Base-by-base conservation (phyloP, 768 basidiomycete genomes). In the Lentinula edodes region DNA sequence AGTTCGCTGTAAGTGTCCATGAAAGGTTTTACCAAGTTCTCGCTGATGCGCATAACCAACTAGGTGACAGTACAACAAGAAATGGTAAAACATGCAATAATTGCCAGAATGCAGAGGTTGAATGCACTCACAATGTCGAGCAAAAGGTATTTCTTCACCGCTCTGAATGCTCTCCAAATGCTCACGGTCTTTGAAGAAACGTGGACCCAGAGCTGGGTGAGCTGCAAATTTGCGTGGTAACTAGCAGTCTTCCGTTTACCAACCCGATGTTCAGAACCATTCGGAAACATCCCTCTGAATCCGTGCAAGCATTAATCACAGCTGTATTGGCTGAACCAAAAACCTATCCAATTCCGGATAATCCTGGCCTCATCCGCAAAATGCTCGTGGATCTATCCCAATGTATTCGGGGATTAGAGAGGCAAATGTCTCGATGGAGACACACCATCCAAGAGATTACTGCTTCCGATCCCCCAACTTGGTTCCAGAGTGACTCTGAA, bases 281-380 rank as follows among this genome's bases (percentile, higher is more conserved):
- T 28, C 46, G 43, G 18, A 51, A 59, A 39, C 58, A 59, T n/a
- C 58, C 43, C 12, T 59, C 58, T 23, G 58, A 59, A 36, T 59
- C 58, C 6, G 58, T 59, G 28, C 58, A 59, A 28, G 34, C 58
- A 3, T 18, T 59, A 23, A 50, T 59, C 13, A 59, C 41, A 32
- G 46, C 58, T 20, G 15, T 59, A 36, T 10, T 59, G 8, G 43
- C 58, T 34, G 43, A 46, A 20, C 58, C 43, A 10, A 45, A 59
- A 32, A 20, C 45, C 7, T 59, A 59, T 38, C 32, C 32, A 2
- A 39, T 59, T 9, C 58, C 58, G 3, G 58, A 50, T 51, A 38
- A 41, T 32, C 46, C 58, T 6, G n/a, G 35, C 38, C 36, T 48
- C 23, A 18, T 59, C 34, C 58, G 58, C 28, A 56, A 56, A 43